Conservation (phyloP, 805 yeast genomes). For the Nakazawaea ishiwadae region DNA sequence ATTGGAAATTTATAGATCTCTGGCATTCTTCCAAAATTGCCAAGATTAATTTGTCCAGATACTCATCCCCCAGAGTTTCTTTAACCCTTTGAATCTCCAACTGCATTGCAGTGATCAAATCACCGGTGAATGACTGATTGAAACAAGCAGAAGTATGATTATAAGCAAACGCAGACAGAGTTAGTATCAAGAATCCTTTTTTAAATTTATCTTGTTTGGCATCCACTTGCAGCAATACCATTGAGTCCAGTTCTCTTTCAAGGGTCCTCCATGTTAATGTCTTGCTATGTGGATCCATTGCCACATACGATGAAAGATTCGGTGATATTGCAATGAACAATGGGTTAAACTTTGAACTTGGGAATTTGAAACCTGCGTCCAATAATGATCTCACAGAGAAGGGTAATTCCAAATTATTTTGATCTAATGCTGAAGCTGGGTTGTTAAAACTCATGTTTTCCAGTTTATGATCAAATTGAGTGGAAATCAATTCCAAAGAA, state of each 20-base stretch:
- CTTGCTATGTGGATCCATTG: slow-evolving; percentile 22
- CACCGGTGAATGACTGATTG: slow-evolving; percentile 63
- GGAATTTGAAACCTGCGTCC: slow-evolving; percentile 53
- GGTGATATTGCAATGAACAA: slow-evolving; percentile 43
- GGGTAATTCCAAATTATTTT: slow-evolving; percentile 21
- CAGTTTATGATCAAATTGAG: slow-evolving; percentile 12
- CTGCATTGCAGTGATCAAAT: slow-evolving; percentile 54
- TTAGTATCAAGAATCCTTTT: slow-evolving; percentile 30
- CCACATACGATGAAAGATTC: slow-evolving; percentile 37
- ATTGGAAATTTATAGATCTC: slow-evolving; percentile 65
- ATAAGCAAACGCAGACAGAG: slow-evolving; percentile 59
- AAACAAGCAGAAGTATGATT: slow-evolving; percentile 70
- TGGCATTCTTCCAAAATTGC: slow-evolving; percentile 63
- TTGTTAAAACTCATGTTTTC: slow-evolving; percentile 6
- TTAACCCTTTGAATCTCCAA: slow-evolving; percentile 33
- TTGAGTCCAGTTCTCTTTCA: slow-evolving; percentile 15
- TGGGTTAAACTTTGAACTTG: slow-evolving; percentile 29
- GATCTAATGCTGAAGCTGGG: slow-evolving; percentile 8
- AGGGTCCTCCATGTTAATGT: slow-evolving; percentile 20
- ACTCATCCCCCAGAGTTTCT: slow-evolving; percentile 18
- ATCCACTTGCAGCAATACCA: not conserved
- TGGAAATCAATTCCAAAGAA: slow-evolving; percentile 20
- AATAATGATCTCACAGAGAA: slow-evolving; percentile 34
- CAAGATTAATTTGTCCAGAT: slow-evolving; percentile 30
- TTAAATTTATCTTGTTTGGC: not conserved